phyloP scores from a whole-genome alignment of 768 basidiomycete genomes.

The Xerocomellus amylosporus region DNA sequence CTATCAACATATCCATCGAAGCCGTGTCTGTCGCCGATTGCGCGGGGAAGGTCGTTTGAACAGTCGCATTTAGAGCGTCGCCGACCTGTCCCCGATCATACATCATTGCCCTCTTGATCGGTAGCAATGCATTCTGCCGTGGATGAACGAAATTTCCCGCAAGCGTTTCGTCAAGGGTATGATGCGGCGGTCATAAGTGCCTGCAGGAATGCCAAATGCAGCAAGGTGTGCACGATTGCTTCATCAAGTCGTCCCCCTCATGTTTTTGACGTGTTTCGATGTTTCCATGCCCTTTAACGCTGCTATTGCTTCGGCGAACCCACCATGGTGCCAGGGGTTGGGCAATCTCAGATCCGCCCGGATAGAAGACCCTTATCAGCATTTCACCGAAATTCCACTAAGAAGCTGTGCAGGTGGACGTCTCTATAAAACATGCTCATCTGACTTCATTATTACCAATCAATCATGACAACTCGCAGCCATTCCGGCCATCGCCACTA shows the following conservation, averaged over 20 bases:
- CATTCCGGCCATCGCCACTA: slow-evolving; percentile 1
- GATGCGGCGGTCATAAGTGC: slow-evolving; percentile 1
- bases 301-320: slow-evolving; percentile 19
- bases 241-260: slow-evolving; percentile 20
- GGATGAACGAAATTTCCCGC: slow-evolving; percentile 11
- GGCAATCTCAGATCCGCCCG: slow-evolving; percentile 26
- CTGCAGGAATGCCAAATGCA: slow-evolving; percentile 15
- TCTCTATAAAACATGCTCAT: slow-evolving; percentile 15
- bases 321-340: slow-evolving; percentile 17
- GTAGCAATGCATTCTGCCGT: slow-evolving; percentile 17
- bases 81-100: slow-evolving; percentile 30
- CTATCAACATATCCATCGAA: slow-evolving; percentile 15
- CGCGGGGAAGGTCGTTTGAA: slow-evolving; percentile 14
- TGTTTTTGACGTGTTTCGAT: slow-evolving; percentile 28
- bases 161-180: slow-evolving; percentile 8
- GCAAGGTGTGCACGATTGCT: slow-evolving; percentile 8
- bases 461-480: slow-evolving; percentile 12
- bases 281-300: slow-evolving; percentile 14
- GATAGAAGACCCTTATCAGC: slow-evolving; percentile 26
- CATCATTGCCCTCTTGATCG: slow-evolving; percentile 23
- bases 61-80: slow-evolving; percentile 20
- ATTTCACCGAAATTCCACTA: slow-evolving; percentile 24
- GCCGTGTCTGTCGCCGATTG: slow-evolving; percentile 19
- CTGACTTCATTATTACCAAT: slow-evolving; percentile 25
- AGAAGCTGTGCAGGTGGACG: slow-evolving; percentile 6